These are phyloP conservation scores for Lactarius deliciosus DNA, from an alignment of 768 basidiomycete genomes.

Conservation along the genomic window DNA sequence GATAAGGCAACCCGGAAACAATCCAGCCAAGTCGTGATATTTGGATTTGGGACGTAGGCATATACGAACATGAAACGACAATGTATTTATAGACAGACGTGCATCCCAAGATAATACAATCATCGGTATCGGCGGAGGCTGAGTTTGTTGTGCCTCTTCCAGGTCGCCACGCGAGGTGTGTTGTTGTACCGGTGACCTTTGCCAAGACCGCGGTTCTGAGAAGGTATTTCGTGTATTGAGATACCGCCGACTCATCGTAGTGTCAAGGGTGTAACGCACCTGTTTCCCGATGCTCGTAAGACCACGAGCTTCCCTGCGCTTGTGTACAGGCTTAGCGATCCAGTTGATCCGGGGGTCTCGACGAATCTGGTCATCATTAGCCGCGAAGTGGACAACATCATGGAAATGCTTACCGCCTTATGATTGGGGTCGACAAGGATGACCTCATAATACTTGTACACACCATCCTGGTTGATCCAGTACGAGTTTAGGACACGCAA, in stretches of 20 bases:
- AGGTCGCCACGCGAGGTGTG: slow-evolving; percentile 84
- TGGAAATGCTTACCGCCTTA: slow-evolving; percentile 69
- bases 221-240: slow-evolving; percentile 7
- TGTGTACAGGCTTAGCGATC: slow-evolving; percentile 98
- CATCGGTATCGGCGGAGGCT: slow-evolving; percentile 85
- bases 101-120: slow-evolving; percentile 37
- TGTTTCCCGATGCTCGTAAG: slow-evolving; percentile 96
- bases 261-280: slow-evolving; percentile 42
- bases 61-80: slow-evolving; percentile 35
- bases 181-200: slow-evolving; percentile 96
- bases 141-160: slow-evolving; percentile 99
- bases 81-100: slow-evolving; percentile 14
- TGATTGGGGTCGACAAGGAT: slow-evolving; percentile 96
- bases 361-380: slow-evolving; percentile 61
- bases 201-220: slow-evolving; percentile 92
- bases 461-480: slow-evolving; percentile 99
- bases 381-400: slow-evolving; percentile 9
- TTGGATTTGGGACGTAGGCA: slow-evolving; percentile 32
- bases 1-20: slow-evolving; percentile 1
- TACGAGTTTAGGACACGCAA: slow-evolving; percentile 96
- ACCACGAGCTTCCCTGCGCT: slow-evolving; percentile 95
- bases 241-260: slow-evolving; percentile 9
- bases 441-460: slow-evolving; percentile 99
- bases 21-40: not conserved
- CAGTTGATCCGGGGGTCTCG: slow-evolving; percentile 98